These are phyloP conservation scores for Forsythia viridissima DNA, from an alignment of 257 asterid species.

Conservation along the genomic window DNA sequence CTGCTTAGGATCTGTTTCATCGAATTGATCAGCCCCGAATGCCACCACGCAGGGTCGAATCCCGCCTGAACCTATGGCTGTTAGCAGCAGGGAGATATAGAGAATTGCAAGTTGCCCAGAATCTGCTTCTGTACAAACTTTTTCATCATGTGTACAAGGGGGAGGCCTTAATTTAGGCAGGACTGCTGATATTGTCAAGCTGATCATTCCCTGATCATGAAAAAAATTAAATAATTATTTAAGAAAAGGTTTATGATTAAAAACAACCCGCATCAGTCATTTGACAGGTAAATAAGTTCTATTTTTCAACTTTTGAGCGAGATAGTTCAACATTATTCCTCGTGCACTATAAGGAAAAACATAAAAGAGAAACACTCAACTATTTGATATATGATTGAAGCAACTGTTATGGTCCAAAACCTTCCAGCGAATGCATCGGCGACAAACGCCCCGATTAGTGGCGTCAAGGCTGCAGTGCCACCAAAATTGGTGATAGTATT, in stretches of 20 bases:
- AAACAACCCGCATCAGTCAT: no score
- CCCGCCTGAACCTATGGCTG: slow-evolving; percentile 79
- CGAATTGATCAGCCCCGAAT: slow-evolving; percentile 83
- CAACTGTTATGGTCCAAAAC: slow-evolving; percentile 80
- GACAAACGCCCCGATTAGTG: slow-evolving; percentile 71
- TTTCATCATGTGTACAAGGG: slow-evolving; percentile 39
- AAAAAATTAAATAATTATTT: background rate
- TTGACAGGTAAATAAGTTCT: no score
- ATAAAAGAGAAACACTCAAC: slow-evolving; percentile 29
- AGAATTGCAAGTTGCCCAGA: slow-evolving; percentile 65
- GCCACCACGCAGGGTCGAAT: slow-evolving; percentile 84
- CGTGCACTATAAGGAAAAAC: background rate
- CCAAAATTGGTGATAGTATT: slow-evolving; percentile 81
- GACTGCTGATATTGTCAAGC: slow-evolving; percentile 64
- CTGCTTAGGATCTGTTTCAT: slow-evolving; percentile 65
- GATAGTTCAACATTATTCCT: background rate
- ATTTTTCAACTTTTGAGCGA: background rate
- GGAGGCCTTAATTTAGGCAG: slow-evolving; percentile 75
- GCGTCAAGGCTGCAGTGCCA: slow-evolving; percentile 83
- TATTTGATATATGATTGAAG: slow-evolving; percentile 76
- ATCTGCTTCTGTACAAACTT: slow-evolving; percentile 53
- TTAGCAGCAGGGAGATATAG: slow-evolving; percentile 59
- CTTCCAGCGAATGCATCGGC: slow-evolving; percentile 87
- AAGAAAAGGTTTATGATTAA: background rate
- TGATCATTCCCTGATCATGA: slow-evolving; percentile 67